These are phyloP conservation scores for Penicillium psychrofluorescens DNA, from an alignment of 495 filamentous ascomycete species.

Conservation along the genomic window DNA sequence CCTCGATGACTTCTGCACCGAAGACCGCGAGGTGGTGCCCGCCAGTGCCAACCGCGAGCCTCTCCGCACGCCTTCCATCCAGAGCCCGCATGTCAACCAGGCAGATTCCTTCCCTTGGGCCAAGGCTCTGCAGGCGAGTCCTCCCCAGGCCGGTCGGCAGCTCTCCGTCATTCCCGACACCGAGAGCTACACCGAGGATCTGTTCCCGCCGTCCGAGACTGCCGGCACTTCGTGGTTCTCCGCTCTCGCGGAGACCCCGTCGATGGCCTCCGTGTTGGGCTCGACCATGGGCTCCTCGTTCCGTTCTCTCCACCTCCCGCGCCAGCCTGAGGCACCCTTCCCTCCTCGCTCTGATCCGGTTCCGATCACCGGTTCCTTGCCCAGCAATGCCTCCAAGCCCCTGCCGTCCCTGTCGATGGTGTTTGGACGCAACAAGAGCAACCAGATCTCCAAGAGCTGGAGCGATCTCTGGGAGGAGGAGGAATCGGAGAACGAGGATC, in stretches of 20 bases:
- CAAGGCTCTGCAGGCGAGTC: conserved; percentile 75
- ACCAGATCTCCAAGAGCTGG: conserved; percentile 87
- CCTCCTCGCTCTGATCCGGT: conserved; percentile 44
- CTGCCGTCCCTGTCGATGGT: conserved; percentile 65
- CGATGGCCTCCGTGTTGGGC: conserved; percentile 70
- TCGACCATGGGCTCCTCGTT: conserved; percentile 66
- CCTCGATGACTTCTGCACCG: conserved; percentile 89
- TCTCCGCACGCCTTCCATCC: conserved; percentile 89
- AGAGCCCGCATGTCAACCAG: conserved; percentile 73
- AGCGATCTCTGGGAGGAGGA: conserved; percentile 95
- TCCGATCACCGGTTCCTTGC: conserved; percentile 69
- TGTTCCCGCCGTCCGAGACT: conserved; percentile 74
- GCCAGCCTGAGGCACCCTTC: conserved; percentile 28
- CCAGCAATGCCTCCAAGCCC: conserved; percentile 58
- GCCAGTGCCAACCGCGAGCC: conserved; percentile 89
- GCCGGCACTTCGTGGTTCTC: conserved; percentile 68
- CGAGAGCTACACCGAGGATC: conserved; percentile 75
- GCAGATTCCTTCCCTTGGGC: conserved; percentile 92
- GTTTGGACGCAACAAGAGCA: conserved; percentile 57
- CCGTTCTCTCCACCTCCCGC: conserved; percentile 47
- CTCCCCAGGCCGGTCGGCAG: conserved; percentile 68
- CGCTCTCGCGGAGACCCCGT: conserved; percentile 61
- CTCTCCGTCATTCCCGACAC: conserved; percentile 79
- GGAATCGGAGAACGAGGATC: conserved; percentile 54
- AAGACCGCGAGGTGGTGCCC: conserved; percentile 61